phyloP scores from a whole-genome alignment of 345 rosid species.

The Erysimum cheiranthoides region DNA sequence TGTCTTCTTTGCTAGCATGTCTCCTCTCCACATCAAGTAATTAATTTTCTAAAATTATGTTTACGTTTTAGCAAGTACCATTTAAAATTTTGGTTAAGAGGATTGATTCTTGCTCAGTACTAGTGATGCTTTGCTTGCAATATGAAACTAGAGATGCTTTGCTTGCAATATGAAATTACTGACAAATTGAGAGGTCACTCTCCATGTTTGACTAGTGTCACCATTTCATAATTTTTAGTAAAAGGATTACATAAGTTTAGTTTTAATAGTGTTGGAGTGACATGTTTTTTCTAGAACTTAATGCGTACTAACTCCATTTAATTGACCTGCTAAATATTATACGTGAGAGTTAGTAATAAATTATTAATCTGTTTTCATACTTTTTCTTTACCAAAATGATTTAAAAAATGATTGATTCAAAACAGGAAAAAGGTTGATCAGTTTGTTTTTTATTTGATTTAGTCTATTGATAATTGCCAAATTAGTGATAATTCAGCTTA shows the following conservation, averaged over 20 bases:
- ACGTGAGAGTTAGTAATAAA: neutral
- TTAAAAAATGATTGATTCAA: neutral
- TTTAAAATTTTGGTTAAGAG: neutral
- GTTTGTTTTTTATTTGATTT: neutral
- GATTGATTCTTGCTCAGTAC: neutral
- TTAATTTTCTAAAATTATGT: neutral
- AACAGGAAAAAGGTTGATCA: neutral
- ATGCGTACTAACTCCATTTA: neutral
- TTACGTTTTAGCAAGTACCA: neutral
- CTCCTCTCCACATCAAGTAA: constrained; percentile 97
- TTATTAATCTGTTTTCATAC: neutral
- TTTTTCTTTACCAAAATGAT: neutral
- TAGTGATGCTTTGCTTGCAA: constrained; percentile 27
- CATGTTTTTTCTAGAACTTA: neutral
- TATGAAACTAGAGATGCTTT: neutral
- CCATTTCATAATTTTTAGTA: constrained; percentile 2
- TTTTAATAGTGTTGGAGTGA: neutral
- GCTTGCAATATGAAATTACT: constrained; percentile 21
- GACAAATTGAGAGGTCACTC: constrained; percentile 21
- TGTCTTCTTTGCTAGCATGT: constrained; percentile 90
- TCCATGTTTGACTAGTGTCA: constrained; percentile 29
- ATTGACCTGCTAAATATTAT: neutral
- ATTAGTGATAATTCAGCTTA: neutral
- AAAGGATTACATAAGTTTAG: neutral
- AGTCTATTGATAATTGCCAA: neutral